Base-by-base conservation (phyloP, 805 yeast genomes). In the Pichia exigua region DNA sequence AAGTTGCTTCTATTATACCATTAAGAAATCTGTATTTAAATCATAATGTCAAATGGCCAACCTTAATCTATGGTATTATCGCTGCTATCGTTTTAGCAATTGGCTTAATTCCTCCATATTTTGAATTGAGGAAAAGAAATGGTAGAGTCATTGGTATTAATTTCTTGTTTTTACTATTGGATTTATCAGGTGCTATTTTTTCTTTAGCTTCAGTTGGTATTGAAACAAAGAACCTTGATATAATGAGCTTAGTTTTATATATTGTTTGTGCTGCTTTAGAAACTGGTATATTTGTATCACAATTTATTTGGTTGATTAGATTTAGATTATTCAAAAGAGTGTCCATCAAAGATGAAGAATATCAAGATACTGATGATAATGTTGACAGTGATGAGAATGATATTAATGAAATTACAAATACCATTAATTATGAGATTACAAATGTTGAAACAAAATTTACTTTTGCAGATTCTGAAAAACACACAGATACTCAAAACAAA, bases 241-340 rank as follows among this genome's bases (percentile, higher is more conserved):
- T 80, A n/a, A 75, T 92, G 78, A 94, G 97, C 44, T 76, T 87
- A 56, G 74, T 86, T 0, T 73, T 91, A 39, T 91, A 91, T 64
- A 73, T 80, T 12, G 73, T 89, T 20, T 90, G 91, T 38, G 80
- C 90, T 4, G 79, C 67, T 1, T 62, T 90, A 65, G 97, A 91
- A 61, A 49, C 83, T 2, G 97, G 97, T 0, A 86, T 91, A 15
- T 79, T 86, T 59, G 30, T 70, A 0, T 79, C 88, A 47, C 97
- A 89, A 51, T 58, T 75, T 10, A 69, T 85, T 15, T 90, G 97
- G 97, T 71, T 73, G 59, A 54, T 78, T 45, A 64, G 82, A 57
- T 70, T 75, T 57, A 66, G 56, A 46, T 51, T 57, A 53, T 55
- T 64, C 18, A 49, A 41, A 51, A 28, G 48, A 50, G 9, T n/a